Evolutionary conservation across 129 eudicot genomes (phyloP).

Genomic region (Apium graveolens): DNA sequence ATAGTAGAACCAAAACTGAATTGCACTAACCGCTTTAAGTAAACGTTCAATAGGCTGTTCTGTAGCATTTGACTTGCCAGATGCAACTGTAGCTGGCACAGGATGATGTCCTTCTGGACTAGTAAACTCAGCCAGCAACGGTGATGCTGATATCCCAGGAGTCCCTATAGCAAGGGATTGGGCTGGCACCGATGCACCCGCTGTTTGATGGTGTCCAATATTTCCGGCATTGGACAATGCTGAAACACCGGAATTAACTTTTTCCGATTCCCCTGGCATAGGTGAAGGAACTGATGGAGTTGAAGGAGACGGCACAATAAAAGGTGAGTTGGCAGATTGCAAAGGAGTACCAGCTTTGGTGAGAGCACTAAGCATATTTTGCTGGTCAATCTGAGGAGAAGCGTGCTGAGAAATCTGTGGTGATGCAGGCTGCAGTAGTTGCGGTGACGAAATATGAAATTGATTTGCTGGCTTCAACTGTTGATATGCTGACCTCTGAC

Average conservation of each 20-base stretch:
- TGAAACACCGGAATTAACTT: constrained; percentile 48
- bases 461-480: constrained; percentile 63
- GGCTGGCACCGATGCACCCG: constrained; percentile 38
- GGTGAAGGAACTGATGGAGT: constrained; percentile 84
- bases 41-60: constrained; percentile 93
- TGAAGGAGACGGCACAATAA: constrained; percentile 73
- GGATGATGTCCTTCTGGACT: constrained; percentile 68
- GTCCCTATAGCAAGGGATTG: constrained; percentile 88
- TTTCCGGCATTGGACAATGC: constrained; percentile 60
- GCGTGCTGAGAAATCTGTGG: constrained; percentile 80
- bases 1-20: neutral
- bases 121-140: constrained; percentile 82
- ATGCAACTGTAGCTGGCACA: constrained; percentile 36
- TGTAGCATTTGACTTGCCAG: constrained; percentile 53
- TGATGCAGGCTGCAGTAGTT: constrained; percentile 65
- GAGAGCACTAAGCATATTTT: constrained; percentile 46
- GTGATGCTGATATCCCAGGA: constrained; percentile 99
- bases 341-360: constrained; percentile 60
- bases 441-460: constrained; percentile 63
- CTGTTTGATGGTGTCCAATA: constrained; percentile 49
- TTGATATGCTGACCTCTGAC: constrained; percentile 55
- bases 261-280: constrained; percentile 72
- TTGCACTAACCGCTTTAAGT: constrained; percentile 52
- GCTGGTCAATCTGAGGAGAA: constrained; percentile 89
- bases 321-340: constrained; percentile 85